These are phyloP conservation scores for Gracilaria domingensis DNA, from an alignment of 23 red algal species.

Conservation along the genomic window DNA sequence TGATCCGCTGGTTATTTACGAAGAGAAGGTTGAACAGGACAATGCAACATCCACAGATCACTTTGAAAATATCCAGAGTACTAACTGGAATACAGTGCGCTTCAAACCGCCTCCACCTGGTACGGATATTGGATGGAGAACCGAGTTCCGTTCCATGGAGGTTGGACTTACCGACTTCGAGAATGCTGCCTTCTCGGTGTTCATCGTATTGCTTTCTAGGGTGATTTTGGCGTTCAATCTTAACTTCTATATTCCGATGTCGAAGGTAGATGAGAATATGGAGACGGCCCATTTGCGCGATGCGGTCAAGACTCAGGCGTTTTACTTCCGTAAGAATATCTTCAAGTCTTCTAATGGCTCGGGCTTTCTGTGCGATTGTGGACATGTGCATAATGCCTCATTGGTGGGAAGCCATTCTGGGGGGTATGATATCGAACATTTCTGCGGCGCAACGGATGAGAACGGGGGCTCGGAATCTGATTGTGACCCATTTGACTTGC, in stretches of 20 bases:
- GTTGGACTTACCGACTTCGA: conserved; percentile 99
- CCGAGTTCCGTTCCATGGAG: conserved; percentile 93
- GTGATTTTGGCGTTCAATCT: conserved; percentile 97
- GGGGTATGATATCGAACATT: conserved; percentile 54
- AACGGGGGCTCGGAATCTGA: conserved; percentile 73
- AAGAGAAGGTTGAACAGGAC: conserved; percentile 76
- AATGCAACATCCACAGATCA: conserved; percentile 80
- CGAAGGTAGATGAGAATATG: conserved; percentile 93
- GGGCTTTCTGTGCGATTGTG: conserved; percentile 89
- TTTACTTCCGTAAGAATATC: conserved; percentile 94
- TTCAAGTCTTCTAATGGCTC: conserved; percentile 72
- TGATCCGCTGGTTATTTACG: conserved; percentile 95
- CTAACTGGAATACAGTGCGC: conserved; percentile 99
- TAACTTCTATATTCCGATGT: conserved; percentile 99
- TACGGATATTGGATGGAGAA: conserved; percentile 88
- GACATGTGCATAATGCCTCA: conserved; percentile 77
- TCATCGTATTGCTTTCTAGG: conserved; percentile 95
- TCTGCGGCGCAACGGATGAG: conserved; percentile 15
- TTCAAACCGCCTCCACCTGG: conserved; percentile 93
- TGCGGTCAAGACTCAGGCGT: conserved; percentile 60
- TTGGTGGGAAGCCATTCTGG: conserved; percentile 54
- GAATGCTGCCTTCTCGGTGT: conserved; percentile 98
- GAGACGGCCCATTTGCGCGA: conserved; percentile 77
- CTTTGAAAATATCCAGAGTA: conserved; percentile 99
- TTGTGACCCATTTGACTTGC: conserved; percentile 78